Evolutionary conservation across 2,329 filamentous ascomycete genomes (phyloP).

Genomic region (Myriosclerotinia scirpicola): DNA sequence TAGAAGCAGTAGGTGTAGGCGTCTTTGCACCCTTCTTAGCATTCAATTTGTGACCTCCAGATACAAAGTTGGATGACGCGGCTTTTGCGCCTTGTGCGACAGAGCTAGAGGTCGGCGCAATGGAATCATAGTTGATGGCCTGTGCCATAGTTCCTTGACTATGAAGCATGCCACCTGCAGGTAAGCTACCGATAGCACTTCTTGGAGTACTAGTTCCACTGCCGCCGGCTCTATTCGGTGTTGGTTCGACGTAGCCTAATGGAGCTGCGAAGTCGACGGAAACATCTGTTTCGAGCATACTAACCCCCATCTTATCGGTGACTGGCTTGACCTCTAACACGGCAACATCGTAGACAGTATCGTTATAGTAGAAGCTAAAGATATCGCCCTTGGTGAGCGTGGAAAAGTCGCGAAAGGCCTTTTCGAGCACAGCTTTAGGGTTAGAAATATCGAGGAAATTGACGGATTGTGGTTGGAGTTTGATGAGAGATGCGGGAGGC

Average conservation of each 20-base stretch:
- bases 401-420: constrained; percentile 93
- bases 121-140: constrained; percentile 92
- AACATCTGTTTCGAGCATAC: constrained; percentile 94
- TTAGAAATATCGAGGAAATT: constrained; percentile 96
- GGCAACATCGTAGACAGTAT: constrained; percentile 87
- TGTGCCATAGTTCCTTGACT: constrained; percentile 93
- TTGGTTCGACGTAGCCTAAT: constrained; percentile 89
- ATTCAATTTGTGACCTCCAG: constrained; percentile 77
- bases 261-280: constrained; percentile 95
- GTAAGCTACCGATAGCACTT: constrained; percentile 62
- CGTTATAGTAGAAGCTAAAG: constrained; percentile 97
- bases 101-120: constrained; percentile 73
- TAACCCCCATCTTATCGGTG: constrained; percentile 78
- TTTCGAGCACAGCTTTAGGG: constrained; percentile 94
- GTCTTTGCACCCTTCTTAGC: constrained; percentile 79
- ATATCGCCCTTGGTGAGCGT: constrained; percentile 90
- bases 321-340: constrained; percentile 92
- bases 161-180: constrained; percentile 73
- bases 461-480: constrained; percentile 90
- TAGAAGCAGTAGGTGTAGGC: constrained; percentile 69
- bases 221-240: constrained; percentile 47
- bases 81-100: constrained; percentile 62
- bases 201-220: constrained; percentile 87
- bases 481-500: constrained; percentile 87
- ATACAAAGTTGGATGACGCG: constrained; percentile 74